phyloP scores from a whole-genome alignment of 768 basidiomycete genomes.

The Megacollybia marginata region DNA sequence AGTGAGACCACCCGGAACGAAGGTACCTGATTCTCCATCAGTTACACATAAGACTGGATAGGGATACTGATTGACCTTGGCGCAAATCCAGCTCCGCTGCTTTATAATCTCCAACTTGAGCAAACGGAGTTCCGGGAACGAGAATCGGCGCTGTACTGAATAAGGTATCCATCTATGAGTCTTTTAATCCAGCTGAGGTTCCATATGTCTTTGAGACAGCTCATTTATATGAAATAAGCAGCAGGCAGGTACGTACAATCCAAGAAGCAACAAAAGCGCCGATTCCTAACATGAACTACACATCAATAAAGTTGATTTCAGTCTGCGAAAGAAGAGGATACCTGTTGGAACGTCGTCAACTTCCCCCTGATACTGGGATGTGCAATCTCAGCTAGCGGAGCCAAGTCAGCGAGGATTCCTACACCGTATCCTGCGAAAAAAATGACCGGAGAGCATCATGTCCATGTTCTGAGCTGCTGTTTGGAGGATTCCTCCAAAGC shows the following conservation, averaged over 20 bases:
- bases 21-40: constrained; percentile 17
- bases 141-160: no score
- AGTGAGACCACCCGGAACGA: constrained; percentile 22
- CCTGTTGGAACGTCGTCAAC: constrained; percentile 45
- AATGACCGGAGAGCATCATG: constrained; percentile 42
- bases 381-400: constrained; percentile 49
- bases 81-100: constrained; percentile 31
- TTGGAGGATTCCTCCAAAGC: constrained; percentile 38
- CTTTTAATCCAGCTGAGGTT: constrained; percentile 29
- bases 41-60: background rate
- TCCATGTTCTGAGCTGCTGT: constrained; percentile 38
- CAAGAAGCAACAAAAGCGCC: constrained; percentile 45
- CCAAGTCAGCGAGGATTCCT: constrained; percentile 42
- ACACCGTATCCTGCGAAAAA: constrained; percentile 41
- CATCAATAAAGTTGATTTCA: background rate
- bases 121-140: constrained; percentile 25
- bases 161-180: constrained; percentile 35
- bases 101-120: constrained; percentile 26
- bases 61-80: no score
- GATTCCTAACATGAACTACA: constrained; percentile 41
- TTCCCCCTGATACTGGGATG: constrained; percentile 50
- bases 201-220: constrained; percentile 26
- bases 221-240: background rate
- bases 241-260: constrained; percentile 21
- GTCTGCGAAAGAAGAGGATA: constrained; percentile 3